Evolutionary conservation across 2,329 filamentous ascomycete species (phyloP).

Genomic region (Penicillium sp.): DNA sequence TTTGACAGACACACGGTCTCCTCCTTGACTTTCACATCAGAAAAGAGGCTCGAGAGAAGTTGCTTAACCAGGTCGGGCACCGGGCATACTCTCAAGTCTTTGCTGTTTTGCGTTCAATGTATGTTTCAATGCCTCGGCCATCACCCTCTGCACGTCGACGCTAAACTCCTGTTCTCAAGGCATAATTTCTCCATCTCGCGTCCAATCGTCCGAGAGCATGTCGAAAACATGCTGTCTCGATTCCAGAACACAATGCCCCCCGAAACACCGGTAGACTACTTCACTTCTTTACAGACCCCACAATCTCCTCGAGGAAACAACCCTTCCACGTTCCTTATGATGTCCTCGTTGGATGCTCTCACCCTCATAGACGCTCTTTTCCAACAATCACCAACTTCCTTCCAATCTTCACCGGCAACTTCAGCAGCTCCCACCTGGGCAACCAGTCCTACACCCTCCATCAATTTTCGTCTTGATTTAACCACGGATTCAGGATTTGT

Average conservation of each 20-base stretch:
- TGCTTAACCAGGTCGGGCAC: conserved; percentile 73
- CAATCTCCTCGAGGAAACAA: conserved; percentile 54
- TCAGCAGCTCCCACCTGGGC: conserved; percentile 28
- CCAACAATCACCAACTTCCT: conserved; percentile 49
- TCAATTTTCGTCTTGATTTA: conserved; percentile 24
- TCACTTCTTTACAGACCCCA: not conserved
- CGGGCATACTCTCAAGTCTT: conserved; percentile 77
- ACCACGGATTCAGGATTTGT: conserved; percentile 35
- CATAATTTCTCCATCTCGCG: conserved; percentile 40
- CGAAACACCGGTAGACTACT: conserved; percentile 1
- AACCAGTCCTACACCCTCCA: conserved; percentile 17
- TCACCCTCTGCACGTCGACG: conserved; percentile 27
- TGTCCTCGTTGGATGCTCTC: conserved; percentile 76
- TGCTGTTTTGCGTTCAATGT: conserved; percentile 72
- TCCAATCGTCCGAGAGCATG: conserved; percentile 35
- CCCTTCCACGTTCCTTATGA: conserved; percentile 67
- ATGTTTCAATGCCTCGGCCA: conserved; percentile 44
- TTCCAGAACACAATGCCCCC: conserved; percentile 20
- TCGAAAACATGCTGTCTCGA: conserved; percentile 42
- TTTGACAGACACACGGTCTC: conserved; percentile 57
- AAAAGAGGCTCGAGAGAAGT: conserved; percentile 80
- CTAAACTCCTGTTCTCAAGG: conserved; percentile 24
- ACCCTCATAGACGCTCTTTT: conserved; percentile 83
- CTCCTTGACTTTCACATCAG: conserved; percentile 91
- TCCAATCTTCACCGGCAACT: conserved; percentile 31